Evolutionary conservation across 2,329 filamentous ascomycete species (phyloP).

Genomic region (Trichocomaceae sp.): DNA sequence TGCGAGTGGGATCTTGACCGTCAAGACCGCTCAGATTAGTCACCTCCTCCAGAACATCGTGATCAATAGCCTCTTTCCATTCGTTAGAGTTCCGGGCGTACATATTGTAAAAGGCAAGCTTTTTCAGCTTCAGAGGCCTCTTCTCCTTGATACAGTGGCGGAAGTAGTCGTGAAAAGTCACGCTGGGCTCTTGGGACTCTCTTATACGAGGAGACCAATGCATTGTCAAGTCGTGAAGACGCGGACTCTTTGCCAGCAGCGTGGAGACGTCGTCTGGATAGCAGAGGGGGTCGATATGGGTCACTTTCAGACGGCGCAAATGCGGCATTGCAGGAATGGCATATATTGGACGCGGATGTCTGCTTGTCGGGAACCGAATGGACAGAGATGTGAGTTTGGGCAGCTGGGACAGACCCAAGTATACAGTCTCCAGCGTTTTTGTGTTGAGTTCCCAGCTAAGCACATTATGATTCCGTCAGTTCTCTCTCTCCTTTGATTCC

Average conservation of each 20-base stretch:
- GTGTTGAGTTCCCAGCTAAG: constrained; percentile 54
- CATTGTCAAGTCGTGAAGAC: constrained; percentile 49
- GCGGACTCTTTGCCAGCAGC: constrained; percentile 48
- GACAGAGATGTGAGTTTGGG: constrained; percentile 48
- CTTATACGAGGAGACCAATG: constrained; percentile 60
- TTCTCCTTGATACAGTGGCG: constrained; percentile 47
- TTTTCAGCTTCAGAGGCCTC: constrained; percentile 43
- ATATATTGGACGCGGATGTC: constrained; percentile 52
- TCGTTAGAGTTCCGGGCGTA: constrained; percentile 48
- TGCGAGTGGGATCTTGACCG: constrained; percentile 35
- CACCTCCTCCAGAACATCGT: constrained; percentile 40
- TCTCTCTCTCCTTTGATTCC: neutral
- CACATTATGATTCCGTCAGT: neutral
- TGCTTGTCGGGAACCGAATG: constrained; percentile 49
- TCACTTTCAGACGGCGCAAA: constrained; percentile 47
- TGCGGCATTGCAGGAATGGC: constrained; percentile 52
- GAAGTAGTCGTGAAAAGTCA: constrained; percentile 51
- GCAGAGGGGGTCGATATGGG: constrained; percentile 58
- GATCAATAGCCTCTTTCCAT: constrained; percentile 41
- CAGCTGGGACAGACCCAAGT: constrained; percentile 48
- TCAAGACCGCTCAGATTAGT: constrained; percentile 42
- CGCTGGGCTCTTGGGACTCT: constrained; percentile 50
- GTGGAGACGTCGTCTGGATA: constrained; percentile 58
- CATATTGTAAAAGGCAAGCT: constrained; percentile 52
- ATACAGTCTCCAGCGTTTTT: constrained; percentile 54